Evolutionary conservation across 164 flowering plant genomes (phyloP), one percentile per base, ranked within the genome.

Genomic region (Saururus chinensis): DNA sequence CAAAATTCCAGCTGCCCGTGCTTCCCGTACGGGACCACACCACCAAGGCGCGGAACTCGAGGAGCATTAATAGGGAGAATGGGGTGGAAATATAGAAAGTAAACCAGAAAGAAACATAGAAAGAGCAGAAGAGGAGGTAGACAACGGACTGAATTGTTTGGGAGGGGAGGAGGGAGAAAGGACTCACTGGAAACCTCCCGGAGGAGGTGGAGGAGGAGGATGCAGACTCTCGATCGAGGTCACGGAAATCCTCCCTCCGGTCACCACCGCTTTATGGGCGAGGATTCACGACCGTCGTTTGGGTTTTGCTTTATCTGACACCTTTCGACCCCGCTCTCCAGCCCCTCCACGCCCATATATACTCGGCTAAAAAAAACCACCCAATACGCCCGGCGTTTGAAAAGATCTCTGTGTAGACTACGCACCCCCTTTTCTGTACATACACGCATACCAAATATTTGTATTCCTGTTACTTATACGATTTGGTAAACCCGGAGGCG

Each of bases 111-210:
- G n/a, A n/a, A n/a, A n/a, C n/a, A n/a, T n/a, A n/a, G n/a, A 30
- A 30, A 30, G 45, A 35, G 21, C 60, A 42, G 42, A 58, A 58
- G 7, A 12, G 45, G 60, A 58, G 22, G 60, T 35, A n/a, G 17
- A 5, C 21, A 21, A 19, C 10, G 56, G 1, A 23, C n/a, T n/a
- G n/a, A n/a, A n/a, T n/a, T n/a, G 10, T 53, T n/a, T n/a, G 11
- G 56, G 7, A 3, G 23, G 5, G 19, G 4, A 17, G 8, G 22
- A 23, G 7, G 21, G 45, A 37, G 40, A 14, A 35, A 19, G 8
- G 21, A 57, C 72, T 64, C 61, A 64, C 65, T 26, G 11, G 19
- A 40, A 24, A 23, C 54, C 19, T 7, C 4, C 56, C 52, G 56
- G 60, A 19, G 23, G 1, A 26, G 56, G 60, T 10, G 23, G 1